These are phyloP conservation scores for Passiflora organensis DNA, from an alignment of 345 rosid genomes.

Conservation along the genomic window DNA sequence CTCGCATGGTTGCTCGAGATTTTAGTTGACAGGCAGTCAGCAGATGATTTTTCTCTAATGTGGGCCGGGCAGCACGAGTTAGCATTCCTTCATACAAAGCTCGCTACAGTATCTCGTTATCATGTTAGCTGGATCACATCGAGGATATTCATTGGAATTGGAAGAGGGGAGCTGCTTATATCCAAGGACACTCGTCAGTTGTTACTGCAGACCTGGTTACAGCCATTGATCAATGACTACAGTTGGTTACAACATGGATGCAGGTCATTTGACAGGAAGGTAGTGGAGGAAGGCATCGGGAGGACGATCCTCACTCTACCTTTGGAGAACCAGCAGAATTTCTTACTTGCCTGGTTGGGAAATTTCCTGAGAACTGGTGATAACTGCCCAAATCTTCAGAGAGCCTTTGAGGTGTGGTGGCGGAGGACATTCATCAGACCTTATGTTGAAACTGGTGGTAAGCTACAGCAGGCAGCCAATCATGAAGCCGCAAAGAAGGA, in stretches of 20 bases:
- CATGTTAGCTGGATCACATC: slow-evolving; percentile 84
- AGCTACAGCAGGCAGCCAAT: slow-evolving; percentile 25
- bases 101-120: slow-evolving; percentile 67
- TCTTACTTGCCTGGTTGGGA: slow-evolving; percentile 77
- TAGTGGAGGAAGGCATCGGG: slow-evolving; percentile 95
- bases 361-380: slow-evolving; percentile 77
- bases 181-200: slow-evolving; percentile 67
- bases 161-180: slow-evolving; percentile 85
- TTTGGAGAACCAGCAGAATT: slow-evolving; percentile 83
- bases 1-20: slow-evolving; percentile 90
- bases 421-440: slow-evolving; percentile 85
- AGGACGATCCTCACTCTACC: slow-evolving; percentile 89
- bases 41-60: slow-evolving; percentile 66
- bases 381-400: slow-evolving; percentile 93
- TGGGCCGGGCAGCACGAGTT: slow-evolving; percentile 85
- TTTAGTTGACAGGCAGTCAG: slow-evolving; percentile 68
- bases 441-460: slow-evolving; percentile 40
- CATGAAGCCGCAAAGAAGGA: slow-evolving; percentile 24
- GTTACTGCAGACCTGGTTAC: slow-evolving; percentile 79
- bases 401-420: slow-evolving; percentile 99
- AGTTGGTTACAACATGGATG: slow-evolving; percentile 90
- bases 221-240: slow-evolving; percentile 87
- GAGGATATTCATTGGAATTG: slow-evolving; percentile 77
- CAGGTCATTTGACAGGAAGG: slow-evolving; percentile 80
- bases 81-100: slow-evolving; percentile 56